A percentile compares a stretch with the other conserved stretches of the same genome.
Conservation (phyloP, 257 asterid species). For the Solanum peruvianum region DNA sequence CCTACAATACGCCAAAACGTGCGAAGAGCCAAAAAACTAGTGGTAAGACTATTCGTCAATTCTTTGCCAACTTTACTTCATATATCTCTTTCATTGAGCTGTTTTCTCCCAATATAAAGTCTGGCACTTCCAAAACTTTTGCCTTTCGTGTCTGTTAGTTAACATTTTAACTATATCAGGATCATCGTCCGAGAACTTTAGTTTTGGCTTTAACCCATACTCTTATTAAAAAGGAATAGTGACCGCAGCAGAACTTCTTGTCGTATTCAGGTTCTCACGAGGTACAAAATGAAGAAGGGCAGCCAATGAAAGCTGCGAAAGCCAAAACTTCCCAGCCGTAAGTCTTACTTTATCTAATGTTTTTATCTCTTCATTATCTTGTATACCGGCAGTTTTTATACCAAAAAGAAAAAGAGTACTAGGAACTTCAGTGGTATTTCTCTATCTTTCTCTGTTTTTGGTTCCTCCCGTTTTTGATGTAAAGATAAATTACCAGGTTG, state of each 20-base stretch:
- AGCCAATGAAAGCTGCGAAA: constrained; percentile 50
- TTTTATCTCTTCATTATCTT: neutral
- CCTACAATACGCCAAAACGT: constrained; percentile 46
- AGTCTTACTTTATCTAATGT: constrained; percentile 8
- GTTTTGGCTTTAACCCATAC: neutral
- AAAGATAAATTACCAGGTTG: constrained; percentile 29
- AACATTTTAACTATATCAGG: neutral
- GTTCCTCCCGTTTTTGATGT: neutral
- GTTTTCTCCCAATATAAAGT: neutral
- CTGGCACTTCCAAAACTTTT: neutral
- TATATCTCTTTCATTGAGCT: neutral
- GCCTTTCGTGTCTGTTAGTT: neutral
- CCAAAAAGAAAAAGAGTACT: neutral
- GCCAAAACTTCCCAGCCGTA: constrained; percentile 65
- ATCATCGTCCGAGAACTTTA: neutral
- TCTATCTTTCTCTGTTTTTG: neutral
- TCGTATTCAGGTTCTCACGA: constrained; percentile 57
- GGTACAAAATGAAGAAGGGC: constrained; percentile 68
- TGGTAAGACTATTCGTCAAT: constrained; percentile 32
- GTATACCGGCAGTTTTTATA: neutral
- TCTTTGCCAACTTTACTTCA: neutral
- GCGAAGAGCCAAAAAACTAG: constrained; percentile 65
- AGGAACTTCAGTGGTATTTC: neutral
- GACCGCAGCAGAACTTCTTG: neutral
- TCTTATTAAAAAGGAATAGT: neutral